phyloP scores from a whole-genome alignment of 176 grass and related monocot genomes.

The Phyllostachys edulis region DNA sequence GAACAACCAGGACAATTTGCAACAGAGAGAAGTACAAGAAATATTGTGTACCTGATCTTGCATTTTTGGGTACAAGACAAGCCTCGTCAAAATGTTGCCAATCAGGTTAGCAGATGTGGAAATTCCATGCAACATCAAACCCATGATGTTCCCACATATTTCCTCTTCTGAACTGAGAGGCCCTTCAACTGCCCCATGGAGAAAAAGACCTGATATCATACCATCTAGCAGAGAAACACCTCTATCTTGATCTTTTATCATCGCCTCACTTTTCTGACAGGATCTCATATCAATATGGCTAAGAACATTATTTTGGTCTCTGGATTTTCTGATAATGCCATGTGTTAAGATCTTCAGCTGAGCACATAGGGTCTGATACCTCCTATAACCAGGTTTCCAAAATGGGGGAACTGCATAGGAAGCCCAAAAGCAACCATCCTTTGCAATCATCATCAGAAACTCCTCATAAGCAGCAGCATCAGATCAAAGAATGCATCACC shows the following conservation, averaged over 20 bases:
- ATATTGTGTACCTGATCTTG: no score
- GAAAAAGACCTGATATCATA: constrained; percentile 24
- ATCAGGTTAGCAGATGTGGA: no score
- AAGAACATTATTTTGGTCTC: constrained; percentile 31
- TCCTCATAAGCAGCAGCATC: constrained; percentile 64
- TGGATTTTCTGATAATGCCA: constrained; percentile 46
- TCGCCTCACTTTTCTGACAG: constrained; percentile 31
- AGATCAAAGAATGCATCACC: constrained; percentile 72
- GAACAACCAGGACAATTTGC: no score
- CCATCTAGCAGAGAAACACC: constrained; percentile 33
- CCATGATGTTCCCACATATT: no score
- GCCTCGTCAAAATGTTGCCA: no score
- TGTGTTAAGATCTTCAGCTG: constrained; percentile 67
- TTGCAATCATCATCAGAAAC: constrained; percentile 71
- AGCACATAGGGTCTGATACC: constrained; percentile 51
- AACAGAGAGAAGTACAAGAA: no score
- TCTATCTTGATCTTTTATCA: constrained; percentile 9
- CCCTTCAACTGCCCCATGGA: constrained; percentile 38
- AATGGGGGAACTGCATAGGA: constrained; percentile 71
- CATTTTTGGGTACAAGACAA: no score
- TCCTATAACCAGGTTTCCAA: constrained; percentile 86
- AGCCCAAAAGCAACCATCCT: constrained; percentile 91
- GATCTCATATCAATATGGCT: constrained; percentile 27
- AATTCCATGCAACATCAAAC: no score
- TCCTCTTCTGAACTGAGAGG: no score